Conservation (phyloP, 371 early-diverging fungal species). For the Rhizopus sp. region DNA sequence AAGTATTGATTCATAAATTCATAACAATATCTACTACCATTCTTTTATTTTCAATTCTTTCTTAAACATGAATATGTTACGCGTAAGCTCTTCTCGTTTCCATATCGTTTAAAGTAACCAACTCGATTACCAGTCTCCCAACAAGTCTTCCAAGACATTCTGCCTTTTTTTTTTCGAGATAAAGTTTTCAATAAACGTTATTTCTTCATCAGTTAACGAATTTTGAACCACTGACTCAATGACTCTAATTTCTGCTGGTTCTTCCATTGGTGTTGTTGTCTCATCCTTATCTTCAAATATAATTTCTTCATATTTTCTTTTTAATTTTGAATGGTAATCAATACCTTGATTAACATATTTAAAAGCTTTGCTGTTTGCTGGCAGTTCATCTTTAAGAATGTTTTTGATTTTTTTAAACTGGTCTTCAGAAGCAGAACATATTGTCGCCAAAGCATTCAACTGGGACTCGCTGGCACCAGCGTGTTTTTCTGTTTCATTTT, state of each 20-base stretch:
- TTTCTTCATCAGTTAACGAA: conserved; percentile 6
- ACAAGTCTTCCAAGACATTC: conserved; percentile 15
- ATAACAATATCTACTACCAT: conserved; percentile 6
- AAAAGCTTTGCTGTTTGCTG: conserved; percentile 5
- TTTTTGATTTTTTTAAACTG: conserved; percentile 6
- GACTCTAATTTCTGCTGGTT: conserved; percentile 9
- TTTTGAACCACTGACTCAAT: conserved; percentile 8
- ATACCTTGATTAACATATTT: conserved; percentile 12
- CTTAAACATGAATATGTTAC: conserved; percentile 8
- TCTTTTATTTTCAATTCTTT: conserved; percentile 12
- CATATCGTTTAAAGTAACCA: conserved; percentile 10
- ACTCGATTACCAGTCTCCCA: conserved; percentile 11
- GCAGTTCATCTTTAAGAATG: conserved; percentile 6
- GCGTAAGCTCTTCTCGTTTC: conserved; percentile 10
- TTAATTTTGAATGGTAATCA: conserved; percentile 12
- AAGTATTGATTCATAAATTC: conserved; percentile 3
- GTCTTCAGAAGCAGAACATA: conserved; percentile 6
- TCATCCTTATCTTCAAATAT: conserved; percentile 9
- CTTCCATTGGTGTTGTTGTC: conserved; percentile 9
- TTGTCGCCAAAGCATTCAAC: conserved; percentile 10
- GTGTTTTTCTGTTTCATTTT: conserved; percentile 9
- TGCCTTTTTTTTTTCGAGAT: conserved; percentile 12
- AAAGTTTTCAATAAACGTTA: conserved; percentile 13
- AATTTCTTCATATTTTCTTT: conserved; percentile 13
- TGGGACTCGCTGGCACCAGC: conserved; percentile 7